Conservation (phyloP, 2,329 filamentous ascomycete genomes). For the Cordyceps javanica region DNA sequence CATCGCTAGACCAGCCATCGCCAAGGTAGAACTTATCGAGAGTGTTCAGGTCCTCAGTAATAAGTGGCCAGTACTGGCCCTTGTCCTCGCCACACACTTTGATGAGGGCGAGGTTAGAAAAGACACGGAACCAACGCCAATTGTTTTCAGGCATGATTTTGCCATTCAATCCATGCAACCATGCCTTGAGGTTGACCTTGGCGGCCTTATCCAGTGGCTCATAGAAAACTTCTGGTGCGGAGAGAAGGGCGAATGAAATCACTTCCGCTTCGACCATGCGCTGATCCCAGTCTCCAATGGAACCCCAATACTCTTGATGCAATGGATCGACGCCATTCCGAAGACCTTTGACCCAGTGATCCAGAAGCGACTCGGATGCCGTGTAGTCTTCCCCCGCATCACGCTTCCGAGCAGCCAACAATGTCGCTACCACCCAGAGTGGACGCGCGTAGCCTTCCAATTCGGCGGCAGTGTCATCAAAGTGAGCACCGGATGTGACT, state of each 20-base stretch:
- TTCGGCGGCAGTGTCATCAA: conserved; percentile 39
- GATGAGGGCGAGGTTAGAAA: conserved; percentile 40
- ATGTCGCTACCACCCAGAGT: conserved; percentile 28
- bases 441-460: conserved; percentile 39
- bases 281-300: conserved; percentile 39
- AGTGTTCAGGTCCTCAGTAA: conserved; percentile 35
- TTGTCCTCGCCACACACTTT: conserved; percentile 33
- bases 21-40: conserved; percentile 39
- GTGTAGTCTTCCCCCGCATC: not conserved
- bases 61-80: conserved; percentile 27
- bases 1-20: conserved; percentile 44
- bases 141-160: conserved; percentile 42
- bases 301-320: conserved; percentile 40
- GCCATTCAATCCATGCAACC: conserved; percentile 37
- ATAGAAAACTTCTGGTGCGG: conserved; percentile 32
- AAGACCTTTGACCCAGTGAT: conserved; percentile 28
- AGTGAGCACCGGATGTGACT: conserved; percentile 32
- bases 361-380: conserved; percentile 2
- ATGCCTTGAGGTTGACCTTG: conserved; percentile 31
- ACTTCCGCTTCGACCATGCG: conserved; percentile 50
- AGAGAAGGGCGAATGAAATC: conserved; percentile 41
- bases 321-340: conserved; percentile 27
- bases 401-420: conserved; percentile 31
- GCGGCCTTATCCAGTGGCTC: conserved; percentile 22
- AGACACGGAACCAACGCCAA: conserved; percentile 48